Base-by-base conservation (phyloP, 2,329 filamentous ascomycete species). In the Pseudocercospora eumusae region DNA sequence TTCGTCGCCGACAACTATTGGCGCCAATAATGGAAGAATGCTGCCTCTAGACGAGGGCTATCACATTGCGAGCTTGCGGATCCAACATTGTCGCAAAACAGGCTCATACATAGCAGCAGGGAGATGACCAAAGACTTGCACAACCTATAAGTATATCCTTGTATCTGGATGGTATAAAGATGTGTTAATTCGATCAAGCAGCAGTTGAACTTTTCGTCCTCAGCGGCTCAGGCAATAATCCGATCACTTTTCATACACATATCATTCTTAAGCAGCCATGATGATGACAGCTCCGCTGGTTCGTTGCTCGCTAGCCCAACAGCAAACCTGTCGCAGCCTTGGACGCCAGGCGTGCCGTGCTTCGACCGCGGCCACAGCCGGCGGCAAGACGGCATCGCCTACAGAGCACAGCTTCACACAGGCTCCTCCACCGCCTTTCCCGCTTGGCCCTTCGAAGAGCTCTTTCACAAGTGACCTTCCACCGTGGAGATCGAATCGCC, bases 401-500 rank as follows among this genome's bases (percentile, higher is more conserved):
- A 21, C 42, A 45, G 42, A 45, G 20, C 42, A 45, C 42, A 45
- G n/a, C 42, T 45, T 45, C 42, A 21, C 42, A 9, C n/a, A 45
- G 20, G n/a, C 20, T 47, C 44, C 44, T 21, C 44, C 44, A 15
- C 18, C 44, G 23, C 9, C 44, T 2, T 45, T 45, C 8, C 42
- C 42, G 11, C 20, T 45, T 10, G 20, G 42, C 18, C 4, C n/a
- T 4, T 45, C 18, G 42, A 45, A 20, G 42, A 18, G 20, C 20
- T 23, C 20, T 18, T 47, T 47, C 44, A 47, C 44, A 13, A 47
- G 44, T 15, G 11, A 45, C 20, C 42, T 45, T 13, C 42, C 42
- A 15, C 7, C 42, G 1, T 45, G 42, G 42, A 45, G 42, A 45
- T 21, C 42, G 42, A n/a, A 47, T 7, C 57, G 61, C 9, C 61